Evolutionary conservation across 1,284 basidiomycete genomes (phyloP).

Genomic region (Tilletia walkeri): DNA sequence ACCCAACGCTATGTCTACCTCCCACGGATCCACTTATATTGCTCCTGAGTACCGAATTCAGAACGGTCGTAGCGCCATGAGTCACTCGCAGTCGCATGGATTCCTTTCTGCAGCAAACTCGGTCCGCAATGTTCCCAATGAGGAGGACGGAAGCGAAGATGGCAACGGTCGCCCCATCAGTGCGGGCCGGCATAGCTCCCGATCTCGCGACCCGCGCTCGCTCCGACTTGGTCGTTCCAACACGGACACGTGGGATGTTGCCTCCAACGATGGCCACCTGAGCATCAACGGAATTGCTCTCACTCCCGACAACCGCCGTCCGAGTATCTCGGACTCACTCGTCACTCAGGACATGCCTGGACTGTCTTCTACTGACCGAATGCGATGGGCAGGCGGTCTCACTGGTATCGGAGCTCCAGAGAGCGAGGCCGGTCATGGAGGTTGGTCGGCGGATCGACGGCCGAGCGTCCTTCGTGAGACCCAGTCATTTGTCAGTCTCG

Average conservation of each 20-base stretch:
- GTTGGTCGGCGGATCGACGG: background rate
- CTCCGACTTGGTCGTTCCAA: background rate
- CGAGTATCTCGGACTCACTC: background rate
- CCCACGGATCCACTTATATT: background rate
- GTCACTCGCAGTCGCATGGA: background rate
- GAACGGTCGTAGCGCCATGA: background rate
- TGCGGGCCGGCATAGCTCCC: background rate
- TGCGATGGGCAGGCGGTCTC: slow-evolving; percentile 13
- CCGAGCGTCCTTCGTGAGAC: background rate
- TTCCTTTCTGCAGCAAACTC: slow-evolving; percentile 12
- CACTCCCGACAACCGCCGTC: background rate
- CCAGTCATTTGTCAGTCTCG: slow-evolving; percentile 6
- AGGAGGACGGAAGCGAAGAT: background rate
- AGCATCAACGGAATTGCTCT: slow-evolving; percentile 11
- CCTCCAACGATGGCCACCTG: slow-evolving; percentile 4
- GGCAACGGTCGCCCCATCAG: background rate
- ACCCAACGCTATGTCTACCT: background rate
- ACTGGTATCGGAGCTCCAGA: slow-evolving; percentile 10
- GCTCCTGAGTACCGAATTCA: slow-evolving; percentile 12
- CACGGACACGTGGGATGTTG: background rate
- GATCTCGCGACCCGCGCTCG: background rate
- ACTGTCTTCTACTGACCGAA: background rate
- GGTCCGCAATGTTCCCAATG: background rate
- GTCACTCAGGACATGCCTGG: slow-evolving; percentile 12
- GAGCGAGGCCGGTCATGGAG: background rate